Base-by-base conservation (phyloP, 2,329 filamentous ascomycete species). In the Exophiala aquamarina region DNA sequence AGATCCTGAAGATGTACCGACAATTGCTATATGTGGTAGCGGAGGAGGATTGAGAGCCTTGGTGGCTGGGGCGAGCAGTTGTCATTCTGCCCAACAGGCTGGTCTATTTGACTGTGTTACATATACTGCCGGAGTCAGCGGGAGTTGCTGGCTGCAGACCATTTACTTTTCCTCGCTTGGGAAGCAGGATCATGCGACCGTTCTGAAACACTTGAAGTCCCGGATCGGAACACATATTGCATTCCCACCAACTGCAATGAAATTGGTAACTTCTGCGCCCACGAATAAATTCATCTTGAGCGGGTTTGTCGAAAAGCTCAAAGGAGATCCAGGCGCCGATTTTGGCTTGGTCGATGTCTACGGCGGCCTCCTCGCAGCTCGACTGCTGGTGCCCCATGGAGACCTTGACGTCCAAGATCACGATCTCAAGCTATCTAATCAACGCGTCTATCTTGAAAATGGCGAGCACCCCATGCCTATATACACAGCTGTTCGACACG, bases 341-440 rank as follows among this genome's bases (percentile, higher is more conserved):
- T 91, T 96, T 66, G 92, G 93, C 0, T 75, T 98, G 15, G 93
- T 98, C 13, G 93, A 98, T 64, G 77, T 95, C 10, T 98, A 97
- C 62, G 93, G 93, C 1, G 74, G 95, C 8, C 72, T 97, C 10
- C 75, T 98, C 5, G 89, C 88, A 6, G 88, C 89, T 4, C 79
- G 93, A 52, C 77, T 96, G 13, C 74, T 98, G 19, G 87, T 98
- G 0, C 92, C 90, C 0, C 87, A 84, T 57, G 89, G 90, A 28
- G 90, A 95, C 61, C 74, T 93, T 3, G 83, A 79, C 8, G 80
- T 95, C 4, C 81, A 87, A 47, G 81, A 87, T 29, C 72, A 75
- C 49, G 91, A 97, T 66, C 84, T 96, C 58, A 97, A 97, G 64
- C 72, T 98, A 11, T 97, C 92, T 0, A 92, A 88, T 59, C 93